Evolutionary conservation across 2,329 filamentous ascomycete genomes (phyloP).

Genomic region (Colletotrichum sidae): DNA sequence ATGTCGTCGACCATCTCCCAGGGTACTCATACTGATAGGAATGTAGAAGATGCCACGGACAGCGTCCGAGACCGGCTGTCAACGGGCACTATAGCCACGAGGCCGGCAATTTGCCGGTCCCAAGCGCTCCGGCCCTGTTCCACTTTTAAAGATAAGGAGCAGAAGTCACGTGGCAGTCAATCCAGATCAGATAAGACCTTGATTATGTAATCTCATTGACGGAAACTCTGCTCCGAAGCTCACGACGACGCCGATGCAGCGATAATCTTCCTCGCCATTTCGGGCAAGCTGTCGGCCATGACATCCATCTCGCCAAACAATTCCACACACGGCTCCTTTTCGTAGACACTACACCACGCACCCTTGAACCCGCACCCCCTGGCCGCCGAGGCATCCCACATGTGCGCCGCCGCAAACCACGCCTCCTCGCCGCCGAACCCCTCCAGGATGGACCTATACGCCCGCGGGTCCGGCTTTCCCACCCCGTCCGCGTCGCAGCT

Average conservation of each 20-base stretch:
- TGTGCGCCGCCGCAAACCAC: conserved; percentile 70
- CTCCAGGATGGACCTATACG: conserved; percentile 58
- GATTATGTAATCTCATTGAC: not conserved
- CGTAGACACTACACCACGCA: conserved; percentile 64
- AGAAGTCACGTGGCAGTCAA: not conserved
- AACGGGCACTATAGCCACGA: conserved; percentile 14
- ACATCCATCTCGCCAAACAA: conserved; percentile 66
- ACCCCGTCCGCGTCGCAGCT: conserved; percentile 61
- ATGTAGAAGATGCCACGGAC: not conserved
- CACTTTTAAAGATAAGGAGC: conserved; percentile 1
- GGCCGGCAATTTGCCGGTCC: conserved; percentile 33
- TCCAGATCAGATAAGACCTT: not conserved
- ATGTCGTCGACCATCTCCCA: too few relatives aligned
- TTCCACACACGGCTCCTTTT: conserved; percentile 61
- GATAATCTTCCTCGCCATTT: conserved; percentile 59
- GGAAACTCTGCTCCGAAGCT: not conserved
- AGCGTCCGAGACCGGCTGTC: conserved; percentile 29
- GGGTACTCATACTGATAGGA: too few relatives aligned
- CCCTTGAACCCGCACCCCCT: conserved; percentile 62
- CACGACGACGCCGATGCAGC: not conserved
- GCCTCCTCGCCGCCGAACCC: conserved; percentile 53
- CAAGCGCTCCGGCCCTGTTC: not conserved
- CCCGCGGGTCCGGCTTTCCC: conserved; percentile 61
- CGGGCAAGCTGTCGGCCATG: conserved; percentile 56
- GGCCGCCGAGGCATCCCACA: conserved; percentile 69